phyloP scores from a whole-genome alignment of 768 basidiomycete species.

The Cantharellus cinnabarinus region DNA sequence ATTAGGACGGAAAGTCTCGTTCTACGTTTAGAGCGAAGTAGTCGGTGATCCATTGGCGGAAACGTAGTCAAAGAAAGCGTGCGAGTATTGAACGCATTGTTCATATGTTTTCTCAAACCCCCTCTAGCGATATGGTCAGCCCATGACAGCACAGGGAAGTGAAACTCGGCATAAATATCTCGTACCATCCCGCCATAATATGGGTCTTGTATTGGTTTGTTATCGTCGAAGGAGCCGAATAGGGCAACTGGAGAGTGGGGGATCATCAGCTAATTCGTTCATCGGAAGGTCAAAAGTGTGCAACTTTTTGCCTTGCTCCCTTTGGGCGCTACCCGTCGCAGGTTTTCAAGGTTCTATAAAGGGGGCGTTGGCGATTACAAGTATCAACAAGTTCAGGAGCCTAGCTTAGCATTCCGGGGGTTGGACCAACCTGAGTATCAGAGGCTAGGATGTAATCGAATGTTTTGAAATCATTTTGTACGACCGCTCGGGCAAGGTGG shows the following conservation, averaged over 20 bases:
- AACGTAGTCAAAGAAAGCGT: constrained; percentile 2
- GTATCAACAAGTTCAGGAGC: neutral
- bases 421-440: constrained; percentile 6
- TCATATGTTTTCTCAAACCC: constrained; percentile 8
- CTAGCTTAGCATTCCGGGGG: neutral
- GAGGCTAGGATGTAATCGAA: constrained; percentile 9
- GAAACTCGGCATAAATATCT: neutral
- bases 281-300: neutral
- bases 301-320: constrained; percentile 5
- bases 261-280: neutral
- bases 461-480: constrained; percentile 3
- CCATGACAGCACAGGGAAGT: neutral
- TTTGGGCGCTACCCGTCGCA: constrained; percentile 7
- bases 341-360: constrained; percentile 6
- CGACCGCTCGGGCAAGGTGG: constrained; percentile 5
- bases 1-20: too few relatives aligned
- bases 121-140: neutral
- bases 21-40: too few relatives aligned
- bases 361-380: neutral
- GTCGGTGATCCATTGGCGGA: too few relatives aligned
- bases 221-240: constrained; percentile 8
- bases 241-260: constrained; percentile 3
- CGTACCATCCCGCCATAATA: constrained; percentile 6
- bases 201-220: constrained; percentile 7
- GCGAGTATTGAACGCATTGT: constrained; percentile 8